These are phyloP conservation scores for Ephemerocybe angulata DNA, from an alignment of 768 basidiomycete genomes.

Conservation along the genomic window DNA sequence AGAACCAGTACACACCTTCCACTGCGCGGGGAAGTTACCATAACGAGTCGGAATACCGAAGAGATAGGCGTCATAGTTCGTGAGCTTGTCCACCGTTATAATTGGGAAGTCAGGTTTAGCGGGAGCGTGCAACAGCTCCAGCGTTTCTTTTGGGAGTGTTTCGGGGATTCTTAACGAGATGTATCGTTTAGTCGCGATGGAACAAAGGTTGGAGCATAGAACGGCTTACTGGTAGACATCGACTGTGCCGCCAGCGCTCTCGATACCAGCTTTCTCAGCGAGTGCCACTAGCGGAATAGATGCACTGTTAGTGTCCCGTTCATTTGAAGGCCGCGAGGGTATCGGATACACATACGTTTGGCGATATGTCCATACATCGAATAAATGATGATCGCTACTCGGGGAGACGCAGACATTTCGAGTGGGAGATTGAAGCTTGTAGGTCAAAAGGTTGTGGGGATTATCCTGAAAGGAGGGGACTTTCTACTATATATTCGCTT, in stretches of 20 bases:
- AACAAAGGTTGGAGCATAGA: not conserved
- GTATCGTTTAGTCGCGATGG: not conserved
- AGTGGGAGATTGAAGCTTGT: no score
- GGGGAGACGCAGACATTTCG: conserved; percentile 47
- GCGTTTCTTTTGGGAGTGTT: conserved; percentile 63
- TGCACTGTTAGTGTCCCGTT: conserved; percentile 5
- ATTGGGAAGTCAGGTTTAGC: conserved; percentile 58
- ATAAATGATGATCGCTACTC: conserved; percentile 70
- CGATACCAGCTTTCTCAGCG: conserved; percentile 45
- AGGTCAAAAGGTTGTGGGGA: no score
- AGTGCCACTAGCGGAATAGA: conserved; percentile 51
- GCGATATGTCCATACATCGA: conserved; percentile 72
- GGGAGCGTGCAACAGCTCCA: conserved; percentile 58
- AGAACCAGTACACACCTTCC: conserved; percentile 19
- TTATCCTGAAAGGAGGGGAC: no score
- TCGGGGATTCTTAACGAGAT: conserved; percentile 63
- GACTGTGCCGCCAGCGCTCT: conserved; percentile 46
- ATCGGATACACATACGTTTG: conserved; percentile 43
- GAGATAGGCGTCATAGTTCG: conserved; percentile 57
- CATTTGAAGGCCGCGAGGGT: not conserved
- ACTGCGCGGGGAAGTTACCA: conserved; percentile 71
- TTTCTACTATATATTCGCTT: no score
- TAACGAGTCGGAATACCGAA: conserved; percentile 72
- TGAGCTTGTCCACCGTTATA: conserved; percentile 46
- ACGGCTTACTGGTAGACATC: conserved; percentile 50